Conservation (phyloP, 345 rosid species). For the Camelina hispida region DNA sequence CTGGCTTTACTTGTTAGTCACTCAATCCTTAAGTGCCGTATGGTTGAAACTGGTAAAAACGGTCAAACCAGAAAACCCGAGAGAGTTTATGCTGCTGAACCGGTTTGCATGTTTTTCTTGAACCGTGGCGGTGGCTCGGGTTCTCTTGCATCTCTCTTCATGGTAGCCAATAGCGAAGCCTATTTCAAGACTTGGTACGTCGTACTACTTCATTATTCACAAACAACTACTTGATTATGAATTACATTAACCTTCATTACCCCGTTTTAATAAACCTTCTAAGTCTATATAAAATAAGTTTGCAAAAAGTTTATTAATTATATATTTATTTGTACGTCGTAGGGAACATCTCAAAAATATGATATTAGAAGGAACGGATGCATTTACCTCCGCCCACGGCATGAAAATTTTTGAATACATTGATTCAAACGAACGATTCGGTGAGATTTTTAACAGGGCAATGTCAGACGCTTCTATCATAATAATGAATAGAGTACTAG, state of each 20-base stretch:
- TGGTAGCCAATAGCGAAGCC: neutral
- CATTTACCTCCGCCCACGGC: neutral
- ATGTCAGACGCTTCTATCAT: neutral
- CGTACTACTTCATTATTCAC: neutral
- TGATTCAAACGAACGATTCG: neutral
- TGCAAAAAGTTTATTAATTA: too few species aligned
- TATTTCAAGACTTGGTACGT: neutral
- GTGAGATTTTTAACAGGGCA: neutral
- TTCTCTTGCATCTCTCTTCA: neutral
- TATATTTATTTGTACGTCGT: too few species aligned
- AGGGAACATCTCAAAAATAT: neutral
- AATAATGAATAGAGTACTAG: neutral
- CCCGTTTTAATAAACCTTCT: too few species aligned
- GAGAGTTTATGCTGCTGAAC: neutral
- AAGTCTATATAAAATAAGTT: too few species aligned
- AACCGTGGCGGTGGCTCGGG: neutral
- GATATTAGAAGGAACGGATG: neutral
- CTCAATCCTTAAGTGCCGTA: neutral
- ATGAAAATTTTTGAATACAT: neutral
- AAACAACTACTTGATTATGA: too few species aligned
- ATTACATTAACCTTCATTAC: too few species aligned
- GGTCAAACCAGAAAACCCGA: too few species aligned
- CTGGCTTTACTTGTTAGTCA: neutral
- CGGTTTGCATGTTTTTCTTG: neutral
- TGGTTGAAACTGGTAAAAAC: neutral